phyloP scores from a whole-genome alignment of 179 eudicot species.

The Pouteria campechiana region DNA sequence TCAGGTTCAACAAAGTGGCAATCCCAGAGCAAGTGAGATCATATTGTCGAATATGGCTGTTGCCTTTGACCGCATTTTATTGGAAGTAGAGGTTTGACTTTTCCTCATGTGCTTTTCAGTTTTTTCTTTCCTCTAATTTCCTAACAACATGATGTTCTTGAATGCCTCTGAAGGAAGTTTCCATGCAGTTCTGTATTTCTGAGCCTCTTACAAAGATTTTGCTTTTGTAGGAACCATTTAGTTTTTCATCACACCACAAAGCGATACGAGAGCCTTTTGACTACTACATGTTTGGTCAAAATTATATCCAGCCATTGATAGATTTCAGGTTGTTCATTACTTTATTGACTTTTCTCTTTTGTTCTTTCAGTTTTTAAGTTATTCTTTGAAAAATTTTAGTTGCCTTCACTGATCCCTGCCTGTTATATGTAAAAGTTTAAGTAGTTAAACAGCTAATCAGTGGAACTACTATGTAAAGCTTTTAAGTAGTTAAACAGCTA shows the following conservation, averaged over 20 bases:
- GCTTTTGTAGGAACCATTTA: slow-evolving; percentile 74
- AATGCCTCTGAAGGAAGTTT: too few relatives aligned
- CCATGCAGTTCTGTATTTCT: too few relatives aligned
- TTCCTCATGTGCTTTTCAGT: background rate
- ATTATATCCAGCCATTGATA: slow-evolving; percentile 71
- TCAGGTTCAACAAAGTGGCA: slow-evolving; percentile 76
- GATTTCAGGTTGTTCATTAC: slow-evolving; percentile 68
- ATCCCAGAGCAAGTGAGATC: slow-evolving; percentile 59
- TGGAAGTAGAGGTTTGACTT: slow-evolving; percentile 79
- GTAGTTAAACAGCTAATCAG: too few relatives aligned
- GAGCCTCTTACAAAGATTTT: too few relatives aligned
- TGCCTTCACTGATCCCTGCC: background rate
- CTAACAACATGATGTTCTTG: too few relatives aligned
- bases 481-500: too few relatives aligned
- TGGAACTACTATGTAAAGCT: too few relatives aligned
- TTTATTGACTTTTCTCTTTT: background rate
- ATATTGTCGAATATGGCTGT: slow-evolving; percentile 77
- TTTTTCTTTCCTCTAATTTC: slow-evolving; percentile 4
- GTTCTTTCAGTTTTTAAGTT: slow-evolving; percentile 1
- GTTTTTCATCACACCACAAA: slow-evolving; percentile 67
- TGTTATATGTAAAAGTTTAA: too few relatives aligned
- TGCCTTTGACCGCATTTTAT: slow-evolving; percentile 58
- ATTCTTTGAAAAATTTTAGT: background rate
- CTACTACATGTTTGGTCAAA: slow-evolving; percentile 78
- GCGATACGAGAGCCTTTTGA: slow-evolving; percentile 91